A percentile compares a stretch with the other conserved stretches of the same genome.
These are phyloP conservation scores for Nematodospora anomalae DNA, from an alignment of 1,139 yeast genomes.

Conservation along the genomic window DNA sequence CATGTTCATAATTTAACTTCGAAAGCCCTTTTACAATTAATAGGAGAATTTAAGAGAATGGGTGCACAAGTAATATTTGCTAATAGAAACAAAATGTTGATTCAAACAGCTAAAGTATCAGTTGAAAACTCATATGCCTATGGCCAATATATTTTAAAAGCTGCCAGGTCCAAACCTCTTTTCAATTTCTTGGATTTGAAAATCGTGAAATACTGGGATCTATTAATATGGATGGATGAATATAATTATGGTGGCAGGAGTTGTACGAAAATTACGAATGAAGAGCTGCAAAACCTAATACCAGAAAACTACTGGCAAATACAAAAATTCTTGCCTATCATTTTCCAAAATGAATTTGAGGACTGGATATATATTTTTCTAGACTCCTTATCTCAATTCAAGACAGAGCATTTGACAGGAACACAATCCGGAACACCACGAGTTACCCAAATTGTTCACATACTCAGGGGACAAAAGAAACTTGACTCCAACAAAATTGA, in stretches of 20 bases:
- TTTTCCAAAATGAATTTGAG: constrained; percentile 79
- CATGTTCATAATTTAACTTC: constrained; percentile 87
- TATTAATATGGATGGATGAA: constrained; percentile 92
- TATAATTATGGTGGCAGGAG: constrained; percentile 84
- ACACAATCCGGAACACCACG: constrained; percentile 52
- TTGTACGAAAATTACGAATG: constrained; percentile 57
- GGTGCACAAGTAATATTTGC: constrained; percentile 83
- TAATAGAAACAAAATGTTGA: constrained; percentile 68
- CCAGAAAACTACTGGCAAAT: constrained; percentile 82
- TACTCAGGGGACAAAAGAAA: constrained; percentile 45
- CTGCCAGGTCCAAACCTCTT: constrained; percentile 77
- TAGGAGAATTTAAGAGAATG: constrained; percentile 75
- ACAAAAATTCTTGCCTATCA: constrained; percentile 67
- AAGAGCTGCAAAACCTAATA: constrained; percentile 56
- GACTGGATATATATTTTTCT: constrained; percentile 82
- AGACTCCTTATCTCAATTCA: constrained; percentile 64
- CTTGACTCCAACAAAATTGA: constrained; percentile 31
- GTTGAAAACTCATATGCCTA: constrained; percentile 91
- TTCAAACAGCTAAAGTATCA: constrained; percentile 72
- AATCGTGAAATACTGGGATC: constrained; percentile 84
- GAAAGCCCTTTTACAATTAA: constrained; percentile 77
- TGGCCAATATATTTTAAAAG: constrained; percentile 82
- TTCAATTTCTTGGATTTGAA: constrained; percentile 79
- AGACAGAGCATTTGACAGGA: constrained; percentile 41
- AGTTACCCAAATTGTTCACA: constrained; percentile 63